A percentile compares a stretch with the other conserved stretches of the same genome.
phyloP scores from a whole-genome alignment of 306 rosid species.

The Fragaria ananassa region DNA sequence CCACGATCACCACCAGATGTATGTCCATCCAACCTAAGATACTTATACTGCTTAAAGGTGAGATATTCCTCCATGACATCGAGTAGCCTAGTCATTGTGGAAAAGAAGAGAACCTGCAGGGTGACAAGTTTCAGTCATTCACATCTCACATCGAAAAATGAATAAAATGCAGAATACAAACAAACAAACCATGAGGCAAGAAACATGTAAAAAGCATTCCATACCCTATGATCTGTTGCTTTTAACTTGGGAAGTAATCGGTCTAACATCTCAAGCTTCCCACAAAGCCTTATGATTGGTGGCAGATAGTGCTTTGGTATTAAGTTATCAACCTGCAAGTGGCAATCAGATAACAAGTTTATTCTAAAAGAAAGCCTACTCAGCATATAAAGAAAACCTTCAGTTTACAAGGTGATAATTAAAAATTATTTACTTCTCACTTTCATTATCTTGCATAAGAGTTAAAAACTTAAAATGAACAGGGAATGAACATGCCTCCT shows the following conservation, averaged over 20 bases:
- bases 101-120: constrained; percentile 96
- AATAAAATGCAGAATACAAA: background rate
- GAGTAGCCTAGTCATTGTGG: constrained; percentile 97
- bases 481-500: constrained; percentile 64
- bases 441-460: constrained; percentile 16
- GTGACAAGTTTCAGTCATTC: constrained; percentile 4
- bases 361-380: constrained; percentile 11
- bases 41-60: constrained; percentile 68
- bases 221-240: constrained; percentile 98
- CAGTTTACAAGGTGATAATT: constrained; percentile 11
- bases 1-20: constrained; percentile 97
- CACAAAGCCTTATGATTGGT: constrained; percentile 84
- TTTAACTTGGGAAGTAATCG: constrained; percentile 90
- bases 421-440: constrained; percentile 19
- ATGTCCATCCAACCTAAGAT: constrained; percentile 97
- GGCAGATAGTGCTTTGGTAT: constrained; percentile 96
- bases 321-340: constrained; percentile 70
- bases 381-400: background rate
- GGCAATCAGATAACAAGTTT: constrained; percentile 15
- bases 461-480: constrained; percentile 12
- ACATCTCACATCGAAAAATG: constrained; percentile 10
- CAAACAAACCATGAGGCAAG: background rate
- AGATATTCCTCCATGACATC: constrained; percentile 99
- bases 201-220: constrained; percentile 20
- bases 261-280: constrained; percentile 99